Conservation (phyloP, 148 eudicot species). For the Diospyros lotus region DNA sequence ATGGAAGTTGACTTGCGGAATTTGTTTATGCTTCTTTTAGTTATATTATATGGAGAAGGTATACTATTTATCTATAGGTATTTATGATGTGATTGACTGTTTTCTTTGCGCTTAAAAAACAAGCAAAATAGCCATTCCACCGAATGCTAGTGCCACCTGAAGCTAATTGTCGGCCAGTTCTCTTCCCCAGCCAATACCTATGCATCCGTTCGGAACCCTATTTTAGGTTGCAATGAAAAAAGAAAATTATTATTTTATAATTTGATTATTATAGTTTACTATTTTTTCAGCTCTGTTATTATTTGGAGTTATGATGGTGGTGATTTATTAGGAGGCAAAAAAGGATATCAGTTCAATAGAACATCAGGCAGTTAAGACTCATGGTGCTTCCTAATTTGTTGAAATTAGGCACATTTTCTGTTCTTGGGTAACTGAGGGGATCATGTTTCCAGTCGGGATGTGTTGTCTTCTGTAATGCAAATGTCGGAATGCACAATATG, state of each 20-base stretch:
- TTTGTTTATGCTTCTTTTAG: background rate
- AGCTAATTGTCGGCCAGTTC: too few species aligned
- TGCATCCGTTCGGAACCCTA: too few species aligned
- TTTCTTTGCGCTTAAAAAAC: too few species aligned
- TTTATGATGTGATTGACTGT: too few species aligned
- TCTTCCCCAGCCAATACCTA: too few species aligned
- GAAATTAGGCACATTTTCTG: background rate
- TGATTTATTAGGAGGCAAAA: background rate
- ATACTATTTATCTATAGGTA: too few species aligned
- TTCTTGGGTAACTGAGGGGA: background rate
- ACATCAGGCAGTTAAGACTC: background rate
- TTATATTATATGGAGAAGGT: background rate
- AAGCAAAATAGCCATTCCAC: too few species aligned
- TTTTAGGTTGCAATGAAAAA: background rate
- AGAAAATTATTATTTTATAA: background rate
- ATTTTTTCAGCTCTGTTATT: background rate
- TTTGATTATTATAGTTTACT: background rate
- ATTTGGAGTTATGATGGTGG: background rate
- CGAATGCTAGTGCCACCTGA: too few species aligned
- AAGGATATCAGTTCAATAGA: background rate
- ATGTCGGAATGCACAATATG: too few species aligned
- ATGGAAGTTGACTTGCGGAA: background rate
- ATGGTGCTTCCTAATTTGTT: background rate
- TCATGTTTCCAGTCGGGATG: background rate
- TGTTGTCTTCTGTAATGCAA: too few species aligned